phyloP scores from a whole-genome alignment of 139 green algal genomes.

The Chlamydomonas incerta region DNA sequence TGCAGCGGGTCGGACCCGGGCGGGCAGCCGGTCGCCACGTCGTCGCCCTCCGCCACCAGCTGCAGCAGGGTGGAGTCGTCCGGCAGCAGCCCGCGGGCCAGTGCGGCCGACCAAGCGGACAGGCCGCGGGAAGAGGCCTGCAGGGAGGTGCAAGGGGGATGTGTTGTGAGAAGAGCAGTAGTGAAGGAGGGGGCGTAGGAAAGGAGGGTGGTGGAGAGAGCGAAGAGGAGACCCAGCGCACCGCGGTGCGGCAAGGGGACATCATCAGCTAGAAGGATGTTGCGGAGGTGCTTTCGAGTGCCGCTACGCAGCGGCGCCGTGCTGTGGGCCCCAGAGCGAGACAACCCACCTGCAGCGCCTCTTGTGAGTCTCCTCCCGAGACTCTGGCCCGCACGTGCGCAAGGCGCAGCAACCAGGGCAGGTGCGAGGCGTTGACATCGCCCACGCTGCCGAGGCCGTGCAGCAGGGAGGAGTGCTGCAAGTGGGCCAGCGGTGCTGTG shows the following conservation, averaged over 20 bases:
- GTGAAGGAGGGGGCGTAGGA: background rate
- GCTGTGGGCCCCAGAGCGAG: too few relatives aligned
- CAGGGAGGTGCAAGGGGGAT: background rate
- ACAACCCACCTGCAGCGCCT: constrained; percentile 58
- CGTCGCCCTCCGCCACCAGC: constrained; percentile 52
- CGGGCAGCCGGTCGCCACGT: background rate
- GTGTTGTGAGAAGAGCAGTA: background rate
- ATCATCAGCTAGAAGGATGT: too few relatives aligned
- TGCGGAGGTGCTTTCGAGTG: too few relatives aligned
- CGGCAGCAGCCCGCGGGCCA: constrained; percentile 82
- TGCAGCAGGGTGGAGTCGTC: constrained; percentile 77
- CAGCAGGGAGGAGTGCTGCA: constrained; percentile 56
- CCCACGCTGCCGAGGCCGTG: constrained; percentile 83
- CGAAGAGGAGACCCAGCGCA: too few relatives aligned
- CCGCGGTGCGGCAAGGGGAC: too few relatives aligned
- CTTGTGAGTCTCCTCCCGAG: constrained; percentile 56
- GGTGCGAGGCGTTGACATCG: constrained; percentile 68
- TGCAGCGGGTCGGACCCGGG: constrained; percentile 25
- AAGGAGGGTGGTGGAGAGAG: background rate
- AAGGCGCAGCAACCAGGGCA: constrained; percentile 85
- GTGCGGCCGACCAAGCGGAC: constrained; percentile 57
- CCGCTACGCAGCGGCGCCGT: too few relatives aligned
- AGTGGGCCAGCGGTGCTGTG: too few relatives aligned
- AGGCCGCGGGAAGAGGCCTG: constrained; percentile 50
- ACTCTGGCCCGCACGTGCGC: constrained; percentile 62